These are phyloP conservation scores for Mycena leptocephala DNA, from an alignment of 768 basidiomycete genomes.

Conservation along the genomic window DNA sequence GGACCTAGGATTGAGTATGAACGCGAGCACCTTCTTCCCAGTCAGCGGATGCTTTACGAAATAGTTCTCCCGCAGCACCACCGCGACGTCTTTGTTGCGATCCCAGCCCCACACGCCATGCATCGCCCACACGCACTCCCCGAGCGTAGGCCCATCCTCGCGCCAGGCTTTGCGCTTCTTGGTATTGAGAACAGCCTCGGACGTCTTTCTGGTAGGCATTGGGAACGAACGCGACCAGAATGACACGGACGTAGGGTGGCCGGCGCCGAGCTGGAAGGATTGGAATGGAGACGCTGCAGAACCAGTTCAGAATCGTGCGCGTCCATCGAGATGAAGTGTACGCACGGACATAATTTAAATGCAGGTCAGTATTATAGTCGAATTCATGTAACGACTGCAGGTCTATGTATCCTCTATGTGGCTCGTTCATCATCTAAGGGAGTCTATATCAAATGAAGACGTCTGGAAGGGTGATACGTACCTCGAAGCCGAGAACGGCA, in stretches of 20 bases:
- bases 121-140: constrained; percentile 89
- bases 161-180: constrained; percentile 78
- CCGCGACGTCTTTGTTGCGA: constrained; percentile 71
- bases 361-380: constrained; percentile 96
- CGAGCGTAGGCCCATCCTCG: constrained; percentile 79
- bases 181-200: constrained; percentile 73
- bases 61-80: constrained; percentile 89
- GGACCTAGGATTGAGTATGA: too few relatives aligned
- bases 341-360: constrained; percentile 85
- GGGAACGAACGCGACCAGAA: constrained; percentile 92
- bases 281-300: constrained; percentile 85
- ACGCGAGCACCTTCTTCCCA: constrained; percentile 67
- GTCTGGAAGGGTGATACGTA: constrained; percentile 47
- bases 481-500: constrained; percentile 93
- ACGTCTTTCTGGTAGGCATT: constrained; percentile 82
- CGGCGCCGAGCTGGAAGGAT: constrained; percentile 94
- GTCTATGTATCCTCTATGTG: constrained; percentile 93
- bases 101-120: constrained; percentile 98
- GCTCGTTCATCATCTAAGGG: constrained; percentile 91
- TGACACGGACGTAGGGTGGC: constrained; percentile 85
- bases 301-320: neutral
- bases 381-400: constrained; percentile 87
- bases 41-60: constrained; percentile 81
- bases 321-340: constrained; percentile 34
- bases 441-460: neutral